These are phyloP conservation scores for Cunninghamia lanceolata DNA, from an alignment of 75 land plant genomes.

Conservation along the genomic window DNA sequence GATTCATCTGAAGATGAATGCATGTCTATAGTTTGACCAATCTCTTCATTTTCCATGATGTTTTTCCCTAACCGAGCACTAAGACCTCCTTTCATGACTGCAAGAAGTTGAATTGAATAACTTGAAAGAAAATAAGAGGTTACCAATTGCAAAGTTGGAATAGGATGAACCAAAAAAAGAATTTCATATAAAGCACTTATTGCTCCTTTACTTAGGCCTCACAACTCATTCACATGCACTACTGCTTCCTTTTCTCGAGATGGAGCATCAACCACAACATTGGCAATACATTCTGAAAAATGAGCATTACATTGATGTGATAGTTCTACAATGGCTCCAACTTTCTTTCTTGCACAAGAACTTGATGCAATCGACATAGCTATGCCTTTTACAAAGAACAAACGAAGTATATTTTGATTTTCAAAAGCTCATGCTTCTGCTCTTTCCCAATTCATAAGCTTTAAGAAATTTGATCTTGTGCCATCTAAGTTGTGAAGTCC, in stretches of 20 bases:
- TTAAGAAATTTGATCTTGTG: constrained; percentile 19
- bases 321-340: constrained; percentile 39
- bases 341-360: constrained; percentile 26
- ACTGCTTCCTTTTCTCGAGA: constrained; percentile 55
- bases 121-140: constrained; percentile 69
- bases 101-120: constrained; percentile 47
- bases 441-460: constrained; percentile 36
- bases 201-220: constrained; percentile 84
- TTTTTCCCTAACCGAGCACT: constrained; percentile 12
- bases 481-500: constrained; percentile 22
- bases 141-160: constrained; percentile 61
- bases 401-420: constrained; percentile 65
- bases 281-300: constrained; percentile 76
- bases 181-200: constrained; percentile 79
- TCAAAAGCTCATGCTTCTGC: constrained; percentile 46
- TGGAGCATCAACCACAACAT: constrained; percentile 44
- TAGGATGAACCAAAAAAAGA: constrained; percentile 63
- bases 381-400: constrained; percentile 80
- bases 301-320: constrained; percentile 27
- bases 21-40: constrained; percentile 5
- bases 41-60: constrained; percentile 18
- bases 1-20: constrained; percentile 38
- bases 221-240: constrained; percentile 66
- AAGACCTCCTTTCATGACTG: constrained; percentile 39
- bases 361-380: constrained; percentile 70